Base-by-base conservation (phyloP, 192 early-diverging fungal species). In the Jimgerdemannia lactiflua region DNA sequence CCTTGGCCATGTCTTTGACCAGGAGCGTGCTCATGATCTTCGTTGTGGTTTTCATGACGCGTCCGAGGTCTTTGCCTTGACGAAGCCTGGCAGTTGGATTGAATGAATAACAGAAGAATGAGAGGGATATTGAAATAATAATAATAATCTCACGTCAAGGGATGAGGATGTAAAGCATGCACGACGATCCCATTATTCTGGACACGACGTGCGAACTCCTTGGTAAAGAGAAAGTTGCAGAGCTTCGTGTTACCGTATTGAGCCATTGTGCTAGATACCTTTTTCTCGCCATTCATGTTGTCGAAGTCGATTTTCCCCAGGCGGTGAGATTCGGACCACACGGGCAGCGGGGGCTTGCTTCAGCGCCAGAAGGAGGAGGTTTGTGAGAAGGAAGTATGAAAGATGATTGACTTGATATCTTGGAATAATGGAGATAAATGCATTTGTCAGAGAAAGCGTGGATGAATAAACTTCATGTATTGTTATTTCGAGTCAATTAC, bases 191-290 rank as follows among this genome's bases (percentile, higher is more conserved):
- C 14, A 65, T 18, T 1, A 19, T 14, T 19, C 19, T 65, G 14
- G 14, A 65, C 14, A 19, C 64, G 64, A 14, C 19, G 14, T 4
- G 43, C 43, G 17, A 71, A 59, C 71, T 54, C 49, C 41, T 59
- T 71, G n/a, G 7, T 59, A 54, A 71, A 71, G 42, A 71, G 42
- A 3, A 19, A 3, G 20, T 64, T 59, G 42, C 40, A 44, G 44
- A 71, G 49, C 64, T 71, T 71, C 11, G 42, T 44, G 11, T 71
- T 59, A 2, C 44, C 2, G 44, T 71, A 71, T 14, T 75, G 44
- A 3, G n/a, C 43, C 10, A 42, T 44, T 41, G 19, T 4, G 4
- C 42, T 6, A 2, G 3, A 9, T 14, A 14, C 29, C 3, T 54
- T 44, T 59, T 19, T 29, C 29, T 29, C 29, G 29, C 8, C 10